Base-by-base conservation (phyloP, 805 yeast species). In the Scheffersomyces amazonensis region DNA sequence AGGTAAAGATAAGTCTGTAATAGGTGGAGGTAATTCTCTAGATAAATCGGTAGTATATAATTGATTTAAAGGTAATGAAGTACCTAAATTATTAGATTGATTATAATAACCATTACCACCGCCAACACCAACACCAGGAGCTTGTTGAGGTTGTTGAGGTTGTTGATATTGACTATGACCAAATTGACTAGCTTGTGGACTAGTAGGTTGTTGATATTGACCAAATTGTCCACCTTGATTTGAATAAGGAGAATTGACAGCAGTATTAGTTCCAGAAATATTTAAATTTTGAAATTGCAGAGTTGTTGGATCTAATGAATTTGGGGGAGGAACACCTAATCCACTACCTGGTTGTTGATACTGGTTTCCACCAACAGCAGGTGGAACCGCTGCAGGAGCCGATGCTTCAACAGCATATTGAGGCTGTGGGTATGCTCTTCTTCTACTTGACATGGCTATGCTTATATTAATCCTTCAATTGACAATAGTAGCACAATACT, bases 21-120 rank as follows among this genome's bases (percentile, higher is more conserved):
- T 84, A 41, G 96, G 90, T n/a, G 98, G 96, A 3, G 96, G 97
- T 42, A 86, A 64, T 47, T 85, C 90, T 49, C 83, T 80, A 44
- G 89, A 71, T 47, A 93, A 72, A 61, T 93, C 98, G 20, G 90
- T 79, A 37, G 89, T 84, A 61, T 88, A 89, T 47, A 91, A 65
- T 64, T 87, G 89, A 65, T 91, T 91, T 69, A 87, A 72, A 6
- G 80, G 79, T 37, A 71, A 49, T 13, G 41, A 35, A 5, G 37
- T 25, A 37, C 10, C 29, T 7, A 23, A 8, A 23, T 12, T 23
- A 23, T 23, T 11, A 9, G n/a, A 6, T 20, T 20, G 22, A 20
- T 20, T 20, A 20, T 20, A 20, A 20, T 20, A 20, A 20, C 9
- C 6, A 17, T 19, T 37, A 3, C 40, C 25, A 38, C 9, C 9